Conservation (phyloP, 1,284 basidiomycete genomes). For the Ceratobasidium sp. region DNA sequence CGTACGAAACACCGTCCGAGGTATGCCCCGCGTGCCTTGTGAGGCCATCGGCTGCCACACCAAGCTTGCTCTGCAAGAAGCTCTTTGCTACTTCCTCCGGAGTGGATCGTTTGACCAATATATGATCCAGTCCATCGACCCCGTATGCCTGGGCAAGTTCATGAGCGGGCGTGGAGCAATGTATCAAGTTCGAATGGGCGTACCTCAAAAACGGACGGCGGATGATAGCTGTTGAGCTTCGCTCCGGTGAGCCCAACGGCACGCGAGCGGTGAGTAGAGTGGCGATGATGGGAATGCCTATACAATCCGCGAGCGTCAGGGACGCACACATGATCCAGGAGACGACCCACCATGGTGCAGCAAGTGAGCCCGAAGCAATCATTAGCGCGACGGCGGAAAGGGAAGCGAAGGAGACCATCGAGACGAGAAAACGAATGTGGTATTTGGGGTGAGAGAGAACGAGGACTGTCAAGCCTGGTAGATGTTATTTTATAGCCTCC, state of each 20-base stretch:
- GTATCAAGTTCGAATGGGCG: neutral
- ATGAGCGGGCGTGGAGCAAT: neutral
- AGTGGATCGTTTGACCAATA: constrained; percentile 38
- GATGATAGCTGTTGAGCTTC: constrained; percentile 34
- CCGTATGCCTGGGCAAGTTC: neutral
- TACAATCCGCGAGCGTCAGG: neutral
- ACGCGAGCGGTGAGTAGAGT: constrained; percentile 26
- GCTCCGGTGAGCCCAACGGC: constrained; percentile 7
- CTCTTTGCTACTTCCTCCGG: constrained; percentile 49
- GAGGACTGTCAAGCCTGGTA: neutral
- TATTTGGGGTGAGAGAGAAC: constrained; percentile 23
- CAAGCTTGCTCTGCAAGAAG: constrained; percentile 50
- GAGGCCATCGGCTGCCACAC: constrained; percentile 46
- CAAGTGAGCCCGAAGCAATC: constrained; percentile 34
- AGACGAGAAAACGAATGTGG: constrained; percentile 8
- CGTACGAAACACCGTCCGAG: constrained; percentile 48
- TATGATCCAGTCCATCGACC: neutral
- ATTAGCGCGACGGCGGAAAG: constrained; percentile 23
- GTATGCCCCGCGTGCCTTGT: constrained; percentile 51
- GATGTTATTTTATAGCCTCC: neutral
- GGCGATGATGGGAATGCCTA: constrained; percentile 7
- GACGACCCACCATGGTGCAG: constrained; percentile 30
- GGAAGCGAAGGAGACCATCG: constrained; percentile 12
- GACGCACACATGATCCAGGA: neutral
- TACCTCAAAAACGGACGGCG: constrained; percentile 33